Conservation (phyloP, 257 asterid species). For the Gentiana dahurica region DNA sequence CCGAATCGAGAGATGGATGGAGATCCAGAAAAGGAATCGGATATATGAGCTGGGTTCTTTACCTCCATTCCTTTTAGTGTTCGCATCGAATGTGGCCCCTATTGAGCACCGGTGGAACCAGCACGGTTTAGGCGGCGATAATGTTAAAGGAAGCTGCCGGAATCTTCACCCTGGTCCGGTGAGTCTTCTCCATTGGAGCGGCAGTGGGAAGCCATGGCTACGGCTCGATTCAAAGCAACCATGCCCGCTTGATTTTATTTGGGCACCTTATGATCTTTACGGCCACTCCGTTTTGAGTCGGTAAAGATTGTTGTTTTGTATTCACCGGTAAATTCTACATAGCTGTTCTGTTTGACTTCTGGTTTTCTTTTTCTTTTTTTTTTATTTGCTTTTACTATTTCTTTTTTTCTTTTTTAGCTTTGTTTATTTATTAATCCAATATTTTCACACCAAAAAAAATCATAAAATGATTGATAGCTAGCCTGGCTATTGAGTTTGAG, state of each 20-base stretch:
- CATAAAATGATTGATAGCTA: too few species aligned
- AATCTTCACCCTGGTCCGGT: constrained; percentile 83
- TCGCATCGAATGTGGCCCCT: constrained; percentile 90
- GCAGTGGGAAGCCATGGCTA: constrained; percentile 87
- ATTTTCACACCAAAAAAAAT: too few species aligned
- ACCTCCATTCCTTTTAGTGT: constrained; percentile 72
- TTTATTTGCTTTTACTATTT: neutral
- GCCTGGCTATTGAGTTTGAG: too few species aligned
- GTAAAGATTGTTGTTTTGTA: neutral
- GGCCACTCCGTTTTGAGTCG: constrained; percentile 29
- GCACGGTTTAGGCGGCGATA: constrained; percentile 89
- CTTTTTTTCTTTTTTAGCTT: too few species aligned
- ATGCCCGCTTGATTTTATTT: constrained; percentile 66
- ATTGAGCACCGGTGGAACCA: constrained; percentile 94
- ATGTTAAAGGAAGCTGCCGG: constrained; percentile 79
- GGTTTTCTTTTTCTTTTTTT: constrained; percentile 8
- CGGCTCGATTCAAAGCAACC: constrained; percentile 71
- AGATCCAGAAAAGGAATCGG: constrained; percentile 71
- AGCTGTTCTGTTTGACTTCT: constrained; percentile 9
- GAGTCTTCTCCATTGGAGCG: constrained; percentile 97
- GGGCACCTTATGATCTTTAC: constrained; percentile 82
- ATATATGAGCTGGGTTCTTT: constrained; percentile 88
- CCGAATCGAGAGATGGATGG: constrained; percentile 92
- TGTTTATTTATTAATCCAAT: too few species aligned
- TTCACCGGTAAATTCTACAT: constrained; percentile 52